Percentiles rank a stretch among this genome's conserved stretches.
Evolutionary conservation across 495 filamentous ascomycete species (phyloP).

Genomic region (Penicillium dipodomyicola): DNA sequence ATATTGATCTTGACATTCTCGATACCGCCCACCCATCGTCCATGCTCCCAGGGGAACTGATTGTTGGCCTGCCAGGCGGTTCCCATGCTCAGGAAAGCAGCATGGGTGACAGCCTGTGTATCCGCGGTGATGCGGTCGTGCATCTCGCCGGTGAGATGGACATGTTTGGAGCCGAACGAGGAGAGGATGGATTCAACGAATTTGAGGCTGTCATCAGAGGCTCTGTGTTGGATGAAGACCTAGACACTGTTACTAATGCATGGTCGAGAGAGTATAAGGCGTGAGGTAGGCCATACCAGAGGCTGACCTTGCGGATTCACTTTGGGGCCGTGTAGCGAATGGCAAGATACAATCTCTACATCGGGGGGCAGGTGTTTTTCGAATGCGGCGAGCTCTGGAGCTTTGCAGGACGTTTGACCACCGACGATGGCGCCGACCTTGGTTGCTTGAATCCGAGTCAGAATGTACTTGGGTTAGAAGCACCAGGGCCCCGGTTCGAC

Average conservation of each 20-base stretch:
- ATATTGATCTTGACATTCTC: conserved; percentile 99
- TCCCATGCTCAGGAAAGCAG: conserved; percentile 95
- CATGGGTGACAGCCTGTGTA: conserved; percentile 96
- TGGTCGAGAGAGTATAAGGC: conserved; percentile 1
- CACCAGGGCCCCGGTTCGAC: conserved; percentile 14
- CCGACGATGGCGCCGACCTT: conserved; percentile 92
- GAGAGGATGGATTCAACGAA: conserved; percentile 78
- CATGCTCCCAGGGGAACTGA: conserved; percentile 94
- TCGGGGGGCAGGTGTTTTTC: conserved; percentile 83
- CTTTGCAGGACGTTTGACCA: conserved; percentile 97
- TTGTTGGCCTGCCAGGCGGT: conserved; percentile 90
- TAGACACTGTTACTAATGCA: conserved; percentile 29
- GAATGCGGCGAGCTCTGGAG: conserved; percentile 91
- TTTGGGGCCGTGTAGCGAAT: conserved; percentile 92
- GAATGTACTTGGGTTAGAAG: conserved; percentile 17
- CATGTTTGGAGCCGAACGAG: conserved; percentile 77
- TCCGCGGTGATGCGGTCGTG: conserved; percentile 98
- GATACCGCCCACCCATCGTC: conserved; percentile 91
- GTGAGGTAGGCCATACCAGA: conserved; percentile 52
- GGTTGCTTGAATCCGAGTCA: conserved; percentile 63
- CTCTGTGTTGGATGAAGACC: conserved; percentile 89
- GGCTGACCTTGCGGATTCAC: conserved; percentile 87
- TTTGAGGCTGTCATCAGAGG: conserved; percentile 68
- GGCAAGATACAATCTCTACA: conserved; percentile 92
- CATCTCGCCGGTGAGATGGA: conserved; percentile 78